Base-by-base conservation (phyloP, 2,329 filamentous ascomycete genomes). In the Bertia moriformis region DNA sequence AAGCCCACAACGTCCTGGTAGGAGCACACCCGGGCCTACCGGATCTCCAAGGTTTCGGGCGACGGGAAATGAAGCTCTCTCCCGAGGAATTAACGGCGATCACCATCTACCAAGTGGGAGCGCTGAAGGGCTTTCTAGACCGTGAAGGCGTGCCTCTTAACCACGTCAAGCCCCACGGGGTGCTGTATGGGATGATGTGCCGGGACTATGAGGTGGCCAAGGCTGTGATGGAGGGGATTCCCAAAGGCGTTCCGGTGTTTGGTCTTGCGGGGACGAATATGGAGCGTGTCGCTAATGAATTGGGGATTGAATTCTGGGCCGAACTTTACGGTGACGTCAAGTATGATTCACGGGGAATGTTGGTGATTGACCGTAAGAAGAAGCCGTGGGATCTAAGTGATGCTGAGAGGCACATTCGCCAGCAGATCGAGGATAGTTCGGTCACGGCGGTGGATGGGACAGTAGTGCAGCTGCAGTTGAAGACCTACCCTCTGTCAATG, bases 11-110 rank as follows among this genome's bases (percentile, higher is more conserved):
- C 41, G 65, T 80, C 43, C 62, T 61, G 38, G 57, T 71, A 4
- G 76, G 76, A 4, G 77, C 77, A 0, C 76, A 82, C 46, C 76
- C 76, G 0, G 73, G 74, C 1, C 59, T 79, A 1, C 73, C 71
- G n/a, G 76, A 81, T 49, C 61, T 78, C 17, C 65, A 73, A 54
- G 76, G 76, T 5, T 81, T 81, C 46, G 76, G 76, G 2, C 61
- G 76, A 2, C 64, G 76, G 14, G 67, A 73, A 44, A 78, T 81
- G 52, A 67, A 71, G 35, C 61, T 80, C 47, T 56, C 61, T 1
- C 61, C 69, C 1, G 67, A 69, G 14, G 73, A 78, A 46, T 57
- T 73, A 43, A 70, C 68, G 1, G 69, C 71, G 4, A 66, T 70
- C 44, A 62, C 70, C 1, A 54, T 74, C 20, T 81, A 80, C 52